Base-by-base conservation (phyloP, 139 green algal genomes). In the Chlorella sp. region DNA sequence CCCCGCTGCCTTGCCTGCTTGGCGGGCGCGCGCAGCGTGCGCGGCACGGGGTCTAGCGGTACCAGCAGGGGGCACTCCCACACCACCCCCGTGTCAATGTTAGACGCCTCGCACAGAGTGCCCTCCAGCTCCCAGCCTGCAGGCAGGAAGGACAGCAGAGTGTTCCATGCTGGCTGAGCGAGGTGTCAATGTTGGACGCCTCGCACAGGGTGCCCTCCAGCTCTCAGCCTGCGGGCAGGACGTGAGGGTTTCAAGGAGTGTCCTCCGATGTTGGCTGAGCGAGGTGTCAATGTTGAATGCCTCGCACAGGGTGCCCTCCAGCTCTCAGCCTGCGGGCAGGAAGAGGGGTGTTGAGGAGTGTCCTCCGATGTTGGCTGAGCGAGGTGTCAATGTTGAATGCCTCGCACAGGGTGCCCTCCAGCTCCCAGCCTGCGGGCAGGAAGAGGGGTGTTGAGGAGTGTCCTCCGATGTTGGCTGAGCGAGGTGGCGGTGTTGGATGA, bases 61-160 rank as follows among this genome's bases (percentile, higher is more conserved):
- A 91, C 75, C 68, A 95, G 76, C 38, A 95, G 85, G 17, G 92
- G 92, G 76, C 92, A 95, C 86, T 95, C 92, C 92, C 92, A 95
- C 88, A 95, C 93, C 30, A 88, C 82, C 14, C 91, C 91, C 1
- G 86, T 91, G 48, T 94, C 88, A 7, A 60, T 60, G n/a, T 73
- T 88, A 51, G 77, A 48, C 19, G 81, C 91, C 74, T 87, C 81
- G 73, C 92, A 95, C 41, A 95, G 83, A 78, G 85, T 79, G 62
- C 92, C 91, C 64, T 88, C 83, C 44, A 90, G 90, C 38, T 86
- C 60, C 92, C 92, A 95, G 5, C 87, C 90, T 93, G 90, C 68
- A 22, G 48, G 1, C n/a, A n/a, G 6, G 64, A 3, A 56, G 19
- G n/a, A 1, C 30, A 19, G 60, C 28, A 36, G 60, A 1, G 60